phyloP scores from a whole-genome alignment of 441 rosid genomes.

The California macrophylla region DNA sequence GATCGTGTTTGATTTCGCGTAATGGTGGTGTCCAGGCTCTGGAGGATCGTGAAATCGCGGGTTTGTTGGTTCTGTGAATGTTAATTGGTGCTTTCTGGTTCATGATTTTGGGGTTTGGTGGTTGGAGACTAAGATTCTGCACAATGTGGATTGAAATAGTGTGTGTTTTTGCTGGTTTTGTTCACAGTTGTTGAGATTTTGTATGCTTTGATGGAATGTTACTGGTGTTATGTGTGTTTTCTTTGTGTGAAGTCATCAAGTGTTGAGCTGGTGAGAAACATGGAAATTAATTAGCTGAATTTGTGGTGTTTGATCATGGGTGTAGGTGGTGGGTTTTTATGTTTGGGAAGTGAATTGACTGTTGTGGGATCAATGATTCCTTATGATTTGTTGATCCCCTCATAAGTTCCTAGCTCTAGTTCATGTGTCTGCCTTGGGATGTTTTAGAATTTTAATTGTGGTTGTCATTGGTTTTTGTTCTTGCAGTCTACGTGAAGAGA shows the following conservation, averaged over 20 bases:
- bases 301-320: background rate
- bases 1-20: background rate
- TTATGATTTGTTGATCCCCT: background rate
- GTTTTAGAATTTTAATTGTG: background rate
- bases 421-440: background rate
- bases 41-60: background rate
- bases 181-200: background rate
- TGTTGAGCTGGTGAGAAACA: slow-evolving; percentile 5
- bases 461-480: background rate
- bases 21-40: background rate
- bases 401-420: background rate
- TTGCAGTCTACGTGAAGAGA: background rate
- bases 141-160: slow-evolving; percentile 22
- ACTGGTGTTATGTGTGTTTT: background rate
- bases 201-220: background rate
- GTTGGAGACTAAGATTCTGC: background rate
- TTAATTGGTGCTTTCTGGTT: slow-evolving; percentile 3
- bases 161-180: background rate
- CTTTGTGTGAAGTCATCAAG: background rate
- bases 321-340: background rate
- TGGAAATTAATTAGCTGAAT: background rate
- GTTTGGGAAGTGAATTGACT: background rate
- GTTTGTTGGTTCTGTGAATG: slow-evolving; percentile 12
- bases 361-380: background rate
- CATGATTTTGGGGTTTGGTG: background rate